Base-by-base conservation (phyloP, 495 filamentous ascomycete genomes). In the Hyphodiscus hymeniophilus region DNA sequence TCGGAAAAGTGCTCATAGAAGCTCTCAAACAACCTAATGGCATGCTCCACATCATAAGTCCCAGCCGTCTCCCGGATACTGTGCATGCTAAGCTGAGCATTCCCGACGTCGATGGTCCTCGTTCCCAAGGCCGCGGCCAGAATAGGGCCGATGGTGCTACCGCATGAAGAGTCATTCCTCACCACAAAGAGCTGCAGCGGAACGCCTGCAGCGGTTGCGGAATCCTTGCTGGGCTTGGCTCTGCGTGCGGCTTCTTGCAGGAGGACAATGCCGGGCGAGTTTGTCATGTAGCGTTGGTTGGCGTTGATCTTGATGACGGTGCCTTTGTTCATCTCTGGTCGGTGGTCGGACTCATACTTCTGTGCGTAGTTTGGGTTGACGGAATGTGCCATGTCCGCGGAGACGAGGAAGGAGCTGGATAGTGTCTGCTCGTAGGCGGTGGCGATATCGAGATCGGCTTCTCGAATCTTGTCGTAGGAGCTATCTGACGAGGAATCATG, bases 301-400 rank as follows among this genome's bases (percentile, higher is more conserved):
- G 94, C 92, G 64, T 99, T 99, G 69, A 99, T 62, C 71, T 99
- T 99, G 69, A 99, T 87, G 33, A 96, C 90, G 13, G 86, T 82
- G 31, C 92, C 92, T 64, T 87, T 86, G 75, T 99, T 99, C 74
- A 97, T 90, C 59, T 92, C 83, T 3, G 94, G 92, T 44, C 84
- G 78, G 67, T 97, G 92, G 51, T 85, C 82, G 31, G 77, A 63
- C 69, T 99, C 92, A 65, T 97, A 95, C 67, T 97, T 97, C 51
- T 64, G 75, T 0, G 81, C 68, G 66, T 95, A 97, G 69, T 99
- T 99, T 30, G 92, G 92, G 63, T 99, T 84, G 13, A 97, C 81
- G 2, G 80, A 80, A 67, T 99, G 92, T 3, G 94, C 89, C 90
- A 97, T 96, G 63, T 99, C 92, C 32, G 94, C 94, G 7, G 90